Evolutionary conservation across 179 eudicot species (phyloP).

Genomic region (Amaranthus tricolor): DNA sequence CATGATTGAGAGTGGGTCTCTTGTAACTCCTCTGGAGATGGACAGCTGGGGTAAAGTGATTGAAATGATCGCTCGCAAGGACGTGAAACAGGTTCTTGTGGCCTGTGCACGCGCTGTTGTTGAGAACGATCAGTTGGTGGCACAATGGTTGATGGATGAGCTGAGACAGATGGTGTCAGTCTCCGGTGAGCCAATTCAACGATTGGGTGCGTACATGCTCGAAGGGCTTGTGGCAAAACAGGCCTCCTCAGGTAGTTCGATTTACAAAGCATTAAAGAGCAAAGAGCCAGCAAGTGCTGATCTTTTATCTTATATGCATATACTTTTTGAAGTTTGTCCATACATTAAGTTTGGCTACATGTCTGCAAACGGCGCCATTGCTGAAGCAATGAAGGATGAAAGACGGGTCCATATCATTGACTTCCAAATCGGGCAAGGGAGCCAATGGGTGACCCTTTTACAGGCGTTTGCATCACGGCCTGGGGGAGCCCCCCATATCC

Average conservation of each 20-base stretch:
- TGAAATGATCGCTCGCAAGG: conserved; percentile 50
- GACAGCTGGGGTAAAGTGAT: conserved; percentile 59
- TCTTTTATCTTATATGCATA: conserved; percentile 75
- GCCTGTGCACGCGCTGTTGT: conserved; percentile 75
- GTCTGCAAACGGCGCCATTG: conserved; percentile 97
- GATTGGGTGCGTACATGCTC: conserved; percentile 88
- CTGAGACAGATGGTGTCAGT: conserved; percentile 82
- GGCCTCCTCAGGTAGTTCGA: conserved; percentile 78
- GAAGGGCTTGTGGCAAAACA: conserved; percentile 92
- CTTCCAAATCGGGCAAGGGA: conserved; percentile 83
- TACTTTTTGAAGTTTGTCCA: conserved; percentile 87
- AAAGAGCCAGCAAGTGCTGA: conserved; percentile 72
- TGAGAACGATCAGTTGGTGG: conserved; percentile 48
- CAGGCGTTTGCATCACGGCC: conserved; percentile 92
- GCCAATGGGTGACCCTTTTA: conserved; percentile 86
- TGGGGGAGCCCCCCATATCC: conserved; percentile 92
- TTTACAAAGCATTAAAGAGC: conserved; percentile 61
- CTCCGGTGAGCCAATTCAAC: conserved; percentile 85
- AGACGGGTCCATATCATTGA: conserved; percentile 74
- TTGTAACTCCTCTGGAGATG: conserved; percentile 33
- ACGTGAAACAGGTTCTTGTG: conserved; percentile 62
- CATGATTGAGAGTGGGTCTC: conserved; percentile 25
- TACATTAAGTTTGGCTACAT: conserved; percentile 93
- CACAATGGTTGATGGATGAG: conserved; percentile 67
- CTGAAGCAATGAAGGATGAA: conserved; percentile 80